Base-by-base conservation (phyloP, 495 filamentous ascomycete species). In the Talaromyces nanjingensis region DNA sequence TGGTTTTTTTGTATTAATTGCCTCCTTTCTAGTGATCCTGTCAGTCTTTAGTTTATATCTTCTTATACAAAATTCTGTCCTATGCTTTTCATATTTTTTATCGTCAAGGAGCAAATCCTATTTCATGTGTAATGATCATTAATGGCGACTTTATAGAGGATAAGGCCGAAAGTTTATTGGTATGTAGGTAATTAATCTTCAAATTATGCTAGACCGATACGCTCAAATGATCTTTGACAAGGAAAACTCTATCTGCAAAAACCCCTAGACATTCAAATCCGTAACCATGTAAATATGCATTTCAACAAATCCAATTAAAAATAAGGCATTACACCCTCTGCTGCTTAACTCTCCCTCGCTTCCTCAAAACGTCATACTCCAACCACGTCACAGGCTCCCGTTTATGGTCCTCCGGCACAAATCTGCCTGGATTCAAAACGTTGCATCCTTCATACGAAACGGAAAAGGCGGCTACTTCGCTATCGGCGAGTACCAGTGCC, bases 381-480 rank as follows among this genome's bases (percentile, higher is more conserved):
- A 93, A 77, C 93, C 93, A 97, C 69, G 86, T 79, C 45, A 86
- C 89, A 27, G 79, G 82, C 14, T 87, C 84, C 54, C 85, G 77
- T 34, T 84, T 79, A 33, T 56, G 20, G 5, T 84, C 86, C 5
- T 80, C 75, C 0, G 87, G 86, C 55, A 92, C 76, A 52, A 97
- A 75, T 54, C 81, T 79, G 11, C 91, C 94, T 0, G 94, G 94
- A 70, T 98, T 98, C 85, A 98, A 89, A 2, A 97, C 93, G 79
- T 92, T 88, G 69, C 94, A 98, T 2, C 92, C 93, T 74, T 97
- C 92, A 70, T 97, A 97, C 18, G 89, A 94, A 52, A 96, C 77
- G 63, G 86, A 87, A 70, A 96, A 98, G 0, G 92, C 81, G 52
- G 88, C 85, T 25, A 86, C 86, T 39, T 93, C 89, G 4, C 89